Base-by-base conservation (phyloP, 192 early-diverging fungal species). In the Linnemannia schmuckeri region DNA sequence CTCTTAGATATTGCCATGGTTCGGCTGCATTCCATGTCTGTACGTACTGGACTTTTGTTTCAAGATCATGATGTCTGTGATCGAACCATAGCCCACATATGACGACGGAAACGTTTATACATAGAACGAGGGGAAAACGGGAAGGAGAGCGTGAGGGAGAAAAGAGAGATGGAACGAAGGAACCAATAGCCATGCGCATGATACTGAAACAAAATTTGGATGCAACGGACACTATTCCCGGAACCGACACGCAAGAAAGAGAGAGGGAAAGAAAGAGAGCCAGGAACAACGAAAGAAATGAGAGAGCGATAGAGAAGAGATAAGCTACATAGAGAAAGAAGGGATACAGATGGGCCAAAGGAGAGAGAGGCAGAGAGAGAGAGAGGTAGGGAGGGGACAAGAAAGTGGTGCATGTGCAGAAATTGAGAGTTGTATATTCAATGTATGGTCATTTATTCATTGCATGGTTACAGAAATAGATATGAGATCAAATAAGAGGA, bases 381-480 rank as follows among this genome's bases (percentile, higher is more conserved):
- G 52, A 54, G 54, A n/a, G 24, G 13, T 1, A 66, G 27, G 30
- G 24, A 5, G n/a, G 30, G 22, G 71, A 24, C 49, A 44, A 71
- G 27, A 33, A 27, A 41, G 49, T 15, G 44, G n/a, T 27, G 41
- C 40, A 73, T 46, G 42, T 71, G 38, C 72, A 66, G 61, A 66
- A 66, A 66, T 35, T 66, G 61, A 66, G 30, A 30, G 61, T 66
- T 22, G 47, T 1, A 49, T 49, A 13, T 17, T 17, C 13, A 49
- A 17, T 63, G 27, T 4, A 66, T 13, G n/a, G 27, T 66, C 61
- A 66, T 66, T 66, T 66, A 66, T 66, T 66, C 27, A n/a, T 30
- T 30, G 27, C 61, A 66, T 66, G 61, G 61, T 66, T n/a, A 37
- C 61, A 66, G 61, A 66, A 66, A 66, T 66, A 66, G 61, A 66